Evolutionary conservation across 768 basidiomycete genomes (phyloP).

Genomic region (Agrocybe pediades): DNA sequence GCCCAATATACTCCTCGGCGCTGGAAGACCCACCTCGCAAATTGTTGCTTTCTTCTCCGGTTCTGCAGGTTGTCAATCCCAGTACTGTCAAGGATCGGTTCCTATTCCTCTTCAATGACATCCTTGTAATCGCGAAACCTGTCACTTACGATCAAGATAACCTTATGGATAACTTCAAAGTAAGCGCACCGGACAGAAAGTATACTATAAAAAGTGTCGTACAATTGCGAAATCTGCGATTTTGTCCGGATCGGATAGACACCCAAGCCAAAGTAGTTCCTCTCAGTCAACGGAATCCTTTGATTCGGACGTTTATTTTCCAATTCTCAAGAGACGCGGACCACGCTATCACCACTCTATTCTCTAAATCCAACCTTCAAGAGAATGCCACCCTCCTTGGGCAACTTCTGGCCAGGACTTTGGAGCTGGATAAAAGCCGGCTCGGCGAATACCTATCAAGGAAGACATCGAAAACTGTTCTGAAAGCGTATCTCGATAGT

Average conservation of each 20-base stretch:
- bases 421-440: constrained; percentile 79
- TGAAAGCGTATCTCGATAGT: constrained; percentile 84
- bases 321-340: constrained; percentile 84
- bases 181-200: constrained; percentile 69
- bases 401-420: constrained; percentile 75
- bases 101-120: constrained; percentile 95
- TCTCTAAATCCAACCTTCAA: constrained; percentile 56
- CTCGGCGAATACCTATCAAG: constrained; percentile 85
- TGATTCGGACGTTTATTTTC: constrained; percentile 73
- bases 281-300: constrained; percentile 53
- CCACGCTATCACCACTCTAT: constrained; percentile 70
- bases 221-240: constrained; percentile 67
- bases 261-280: constrained; percentile 44
- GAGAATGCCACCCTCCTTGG: constrained; percentile 79
- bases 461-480: constrained; percentile 69
- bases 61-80: constrained; percentile 91
- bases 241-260: constrained; percentile 71
- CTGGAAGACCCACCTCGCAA: constrained; percentile 89
- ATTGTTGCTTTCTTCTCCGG: constrained; percentile 80
- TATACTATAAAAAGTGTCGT: constrained; percentile 92
- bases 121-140: constrained; percentile 92
- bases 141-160: constrained; percentile 69
- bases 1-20: constrained; percentile 59
- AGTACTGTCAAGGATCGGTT: constrained; percentile 96
- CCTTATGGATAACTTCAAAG: constrained; percentile 52